Evolutionary conservation across 2,329 filamentous ascomycete genomes (phyloP).

Genomic region (Cytospora piceicola): DNA sequence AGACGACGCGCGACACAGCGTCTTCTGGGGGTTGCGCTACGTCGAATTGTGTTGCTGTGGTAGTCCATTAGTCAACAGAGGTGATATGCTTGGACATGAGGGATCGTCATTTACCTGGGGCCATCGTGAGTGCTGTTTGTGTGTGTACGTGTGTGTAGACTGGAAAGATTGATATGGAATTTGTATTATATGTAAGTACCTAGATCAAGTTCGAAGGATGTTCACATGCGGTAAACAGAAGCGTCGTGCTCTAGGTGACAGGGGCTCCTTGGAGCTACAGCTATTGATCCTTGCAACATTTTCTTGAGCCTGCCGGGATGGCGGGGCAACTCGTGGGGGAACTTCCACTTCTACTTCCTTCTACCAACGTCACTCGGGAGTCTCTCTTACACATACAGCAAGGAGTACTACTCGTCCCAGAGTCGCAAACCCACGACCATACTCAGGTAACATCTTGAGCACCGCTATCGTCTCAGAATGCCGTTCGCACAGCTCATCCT

Average conservation of each 20-base stretch:
- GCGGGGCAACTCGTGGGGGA: slow-evolving; percentile 19
- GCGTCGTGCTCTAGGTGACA: slow-evolving; percentile 16
- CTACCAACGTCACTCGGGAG: slow-evolving; percentile 17
- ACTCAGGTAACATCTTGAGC: neutral
- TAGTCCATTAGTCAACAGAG: slow-evolving; percentile 30
- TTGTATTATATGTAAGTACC: neutral
- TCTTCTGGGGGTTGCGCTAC: slow-evolving; percentile 82
- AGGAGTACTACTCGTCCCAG: neutral
- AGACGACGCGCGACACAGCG: slow-evolving; percentile 83
- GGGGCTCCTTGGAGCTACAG: slow-evolving; percentile 21
- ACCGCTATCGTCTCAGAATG: slow-evolving; percentile 45
- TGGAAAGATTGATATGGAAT: neutral
- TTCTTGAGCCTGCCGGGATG: slow-evolving; percentile 7
- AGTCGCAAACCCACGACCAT: neutral
- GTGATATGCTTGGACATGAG: neutral
- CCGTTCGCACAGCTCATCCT: slow-evolving; percentile 79
- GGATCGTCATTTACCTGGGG: slow-evolving; percentile 43
- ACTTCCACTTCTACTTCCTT: slow-evolving; percentile 5
- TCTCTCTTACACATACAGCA: neutral
- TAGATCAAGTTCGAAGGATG: slow-evolving; percentile 13
- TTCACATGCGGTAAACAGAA: slow-evolving; percentile 22
- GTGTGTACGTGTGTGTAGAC: neutral
- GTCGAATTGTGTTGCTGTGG: slow-evolving; percentile 74
- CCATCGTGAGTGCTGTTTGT: slow-evolving; percentile 38
- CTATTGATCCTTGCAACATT: slow-evolving; percentile 27